Evolutionary conservation across 371 early-diverging fungal species (phyloP), one percentile per base, ranked within the genome.

Genomic region (Nosema bombycis): DNA sequence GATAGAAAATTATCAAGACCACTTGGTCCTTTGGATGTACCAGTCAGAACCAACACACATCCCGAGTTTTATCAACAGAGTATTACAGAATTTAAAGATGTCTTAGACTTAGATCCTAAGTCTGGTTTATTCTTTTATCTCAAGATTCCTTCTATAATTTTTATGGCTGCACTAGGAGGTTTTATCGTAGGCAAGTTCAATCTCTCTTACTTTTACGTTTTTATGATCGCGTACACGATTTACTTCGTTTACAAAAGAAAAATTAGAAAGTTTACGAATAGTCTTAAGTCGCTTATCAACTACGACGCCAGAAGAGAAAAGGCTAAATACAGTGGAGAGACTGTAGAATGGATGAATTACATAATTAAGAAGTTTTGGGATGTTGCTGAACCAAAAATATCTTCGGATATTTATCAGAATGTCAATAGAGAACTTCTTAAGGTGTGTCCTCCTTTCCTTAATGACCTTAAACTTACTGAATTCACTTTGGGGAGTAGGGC

Each of bases 401-500:
- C 93, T 66, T 89, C 54, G 90, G 92, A 85, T 86, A 86, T 24
- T 87, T 89, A 91, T 57, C 89, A 89, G 69, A 89, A 90, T n/a
- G 83, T 85, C 0, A 86, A 84, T 75, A 76, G 82, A 15, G 80
- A 80, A 23, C 80, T 87, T 28, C 34, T 78, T 30, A 80, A 82
- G 33, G 76, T 82, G 1, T 79, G 81, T 57, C 94, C 96, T 0
- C 88, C 89, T 0, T 93, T 95, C 84, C 83, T 95, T 70, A 93
- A 93, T 78, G 91, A 91, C 23, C 87, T 96, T 54, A 87, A 89
- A 24, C 88, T 98, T 29, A 90, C 94, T 4, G 90, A 91, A 24
- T 94, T 98, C 83, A 96, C 96, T 0, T 88, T 97, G 75, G 98
- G 98, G 21, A 92, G 93, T 21, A 91, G 91, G 78, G 90, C 96